Conservation (phyloP, 1,284 basidiomycete species). For the Pascua sp. region DNA sequence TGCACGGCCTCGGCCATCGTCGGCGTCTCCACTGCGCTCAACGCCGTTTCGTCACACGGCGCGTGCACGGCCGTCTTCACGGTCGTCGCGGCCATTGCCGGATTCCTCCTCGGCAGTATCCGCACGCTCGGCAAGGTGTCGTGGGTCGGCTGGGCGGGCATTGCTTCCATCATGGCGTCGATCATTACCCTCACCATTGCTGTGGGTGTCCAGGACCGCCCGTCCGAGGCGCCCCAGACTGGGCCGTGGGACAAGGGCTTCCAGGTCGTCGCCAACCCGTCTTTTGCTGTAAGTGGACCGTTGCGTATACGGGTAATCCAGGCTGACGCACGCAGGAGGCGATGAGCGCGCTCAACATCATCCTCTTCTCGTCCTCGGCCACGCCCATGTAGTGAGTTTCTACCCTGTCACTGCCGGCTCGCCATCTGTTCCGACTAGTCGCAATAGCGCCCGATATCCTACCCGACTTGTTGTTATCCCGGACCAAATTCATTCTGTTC, state of each 20-base stretch:
- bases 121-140: constrained; percentile 36
- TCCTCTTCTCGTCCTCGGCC: constrained; percentile 14
- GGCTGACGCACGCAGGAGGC: constrained; percentile 8
- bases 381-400: constrained; percentile 11
- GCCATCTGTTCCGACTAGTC: no score
- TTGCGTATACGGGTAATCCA: no score
- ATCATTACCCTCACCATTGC: constrained; percentile 41
- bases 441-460: no score
- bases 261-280: constrained; percentile 26
- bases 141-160: constrained; percentile 41
- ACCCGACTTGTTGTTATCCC: no score
- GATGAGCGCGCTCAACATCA: constrained; percentile 19
- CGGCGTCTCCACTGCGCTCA: constrained; percentile 30
- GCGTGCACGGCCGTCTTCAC: constrained; percentile 41
- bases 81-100: constrained; percentile 27
- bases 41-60: constrained; percentile 34
- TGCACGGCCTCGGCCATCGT: constrained; percentile 30
- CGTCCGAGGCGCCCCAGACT: constrained; percentile 35
- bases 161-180: constrained; percentile 25
- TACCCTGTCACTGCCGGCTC: no score
- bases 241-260: constrained; percentile 36
- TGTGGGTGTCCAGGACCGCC: constrained; percentile 40
- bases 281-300: constrained; percentile 12
- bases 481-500: no score
- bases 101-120: constrained; percentile 33